Percentiles rank a stretch among this genome's conserved stretches.
Evolutionary conservation across 2,329 filamentous ascomycete species (phyloP).

Genomic region (Paraconiothyrium brasiliense): DNA sequence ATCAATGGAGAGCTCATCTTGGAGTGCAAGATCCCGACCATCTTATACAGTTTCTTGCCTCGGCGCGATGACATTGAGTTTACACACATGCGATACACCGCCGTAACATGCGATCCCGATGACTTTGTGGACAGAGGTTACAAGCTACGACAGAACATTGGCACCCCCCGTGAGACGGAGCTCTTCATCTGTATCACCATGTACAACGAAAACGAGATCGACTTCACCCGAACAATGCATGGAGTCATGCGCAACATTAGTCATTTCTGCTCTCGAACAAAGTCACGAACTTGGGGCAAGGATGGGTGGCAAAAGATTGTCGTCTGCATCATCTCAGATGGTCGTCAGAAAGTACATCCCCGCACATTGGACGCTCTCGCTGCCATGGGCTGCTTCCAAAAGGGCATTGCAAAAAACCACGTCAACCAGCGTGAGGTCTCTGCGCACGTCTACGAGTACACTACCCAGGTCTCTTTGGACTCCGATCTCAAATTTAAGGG

Average conservation of each 20-base stretch:
- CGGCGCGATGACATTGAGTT: constrained; percentile 94
- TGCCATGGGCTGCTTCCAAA: constrained; percentile 97
- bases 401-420: constrained; percentile 97
- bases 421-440: constrained; percentile 97
- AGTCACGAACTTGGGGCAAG: constrained; percentile 96
- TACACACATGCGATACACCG: constrained; percentile 98
- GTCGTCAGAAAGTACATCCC: constrained; percentile 90
- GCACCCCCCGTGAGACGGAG: constrained; percentile 85
- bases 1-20: constrained; percentile 98
- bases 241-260: constrained; percentile 98
- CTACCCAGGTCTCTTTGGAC: constrained; percentile 95
- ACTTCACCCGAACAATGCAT: constrained; percentile 98
- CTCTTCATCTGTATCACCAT: constrained; percentile 97
- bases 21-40: constrained; percentile 99
- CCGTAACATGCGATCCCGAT: constrained; percentile 97
- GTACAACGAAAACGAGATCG: constrained; percentile 98
- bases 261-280: constrained; percentile 92
- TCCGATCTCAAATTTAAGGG: constrained; percentile 98
- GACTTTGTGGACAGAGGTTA: constrained; percentile 91
- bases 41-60: constrained; percentile 95
- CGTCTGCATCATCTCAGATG: constrained; percentile 94
- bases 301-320: constrained; percentile 99
- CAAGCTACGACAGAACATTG: constrained; percentile 91
- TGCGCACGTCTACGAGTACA: constrained; percentile 98
- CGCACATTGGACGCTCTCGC: constrained; percentile 92